phyloP scores from a whole-genome alignment of 176 grass and related monocot genomes.

The Aegilops sharonensis region DNA sequence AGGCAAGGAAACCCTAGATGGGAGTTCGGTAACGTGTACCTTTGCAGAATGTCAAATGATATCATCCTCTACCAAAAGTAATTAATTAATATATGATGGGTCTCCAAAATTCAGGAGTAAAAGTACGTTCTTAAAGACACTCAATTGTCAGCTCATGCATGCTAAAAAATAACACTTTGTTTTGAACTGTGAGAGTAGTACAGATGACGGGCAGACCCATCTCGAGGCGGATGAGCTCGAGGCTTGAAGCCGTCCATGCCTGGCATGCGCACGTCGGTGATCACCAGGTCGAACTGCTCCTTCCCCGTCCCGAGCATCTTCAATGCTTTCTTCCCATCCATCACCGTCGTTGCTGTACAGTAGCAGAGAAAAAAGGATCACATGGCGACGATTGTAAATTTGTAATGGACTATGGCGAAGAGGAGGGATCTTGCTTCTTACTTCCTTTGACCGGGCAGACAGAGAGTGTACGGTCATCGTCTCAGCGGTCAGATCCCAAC shows the following conservation, averaged over 20 bases:
- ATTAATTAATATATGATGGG: not conserved
- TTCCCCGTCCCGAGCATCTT: conserved; percentile 44
- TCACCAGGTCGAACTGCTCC: conserved; percentile 54
- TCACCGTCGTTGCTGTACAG: conserved; percentile 42
- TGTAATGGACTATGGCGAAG: not conserved
- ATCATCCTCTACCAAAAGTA: not conserved
- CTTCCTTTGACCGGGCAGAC: not conserved
- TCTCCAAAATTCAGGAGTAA: too few relatives aligned
- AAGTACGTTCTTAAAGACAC: too few relatives aligned
- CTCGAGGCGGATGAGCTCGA: conserved; percentile 48
- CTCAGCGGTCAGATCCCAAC: too few relatives aligned
- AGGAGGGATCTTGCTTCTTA: not conserved
- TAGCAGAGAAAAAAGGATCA: not conserved
- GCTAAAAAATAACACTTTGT: not conserved
- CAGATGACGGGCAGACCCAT: conserved; percentile 67
- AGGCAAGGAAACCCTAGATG: too few relatives aligned
- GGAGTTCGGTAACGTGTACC: too few relatives aligned
- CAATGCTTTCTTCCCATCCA: conserved; percentile 23
- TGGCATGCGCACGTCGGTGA: conserved; percentile 54
- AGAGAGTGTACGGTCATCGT: not conserved
- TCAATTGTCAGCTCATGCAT: not conserved
- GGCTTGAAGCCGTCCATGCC: conserved; percentile 67
- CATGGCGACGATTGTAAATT: not conserved
- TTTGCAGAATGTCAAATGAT: too few relatives aligned
- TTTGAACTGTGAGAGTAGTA: conserved; percentile 15